Percentiles rank a stretch among this genome's conserved stretches.
Conservation (phyloP, 495 filamentous ascomycete genomes). For the Platismatia glauca region DNA sequence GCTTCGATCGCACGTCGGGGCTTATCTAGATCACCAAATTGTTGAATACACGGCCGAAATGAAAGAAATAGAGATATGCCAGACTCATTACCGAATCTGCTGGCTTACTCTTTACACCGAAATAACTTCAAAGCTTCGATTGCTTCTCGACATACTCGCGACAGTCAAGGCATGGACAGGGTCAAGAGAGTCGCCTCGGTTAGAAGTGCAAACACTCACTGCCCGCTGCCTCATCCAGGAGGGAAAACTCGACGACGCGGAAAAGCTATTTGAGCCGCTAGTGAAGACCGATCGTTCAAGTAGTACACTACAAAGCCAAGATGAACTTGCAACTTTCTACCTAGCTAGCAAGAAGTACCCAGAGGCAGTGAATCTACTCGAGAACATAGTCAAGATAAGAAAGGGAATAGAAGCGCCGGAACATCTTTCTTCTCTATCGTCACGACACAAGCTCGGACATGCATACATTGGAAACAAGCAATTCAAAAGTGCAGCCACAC, state of each 20-base stretch:
- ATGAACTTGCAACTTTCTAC: not conserved
- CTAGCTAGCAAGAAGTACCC: conserved; percentile 23
- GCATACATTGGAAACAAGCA: not conserved
- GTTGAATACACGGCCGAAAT: not conserved
- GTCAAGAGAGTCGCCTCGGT: conserved; percentile 6
- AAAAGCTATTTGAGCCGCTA: conserved; percentile 24
- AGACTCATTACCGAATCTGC: not conserved
- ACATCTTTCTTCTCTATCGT: conserved; percentile 12
- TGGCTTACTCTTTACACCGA: not conserved
- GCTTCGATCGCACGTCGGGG: not conserved
- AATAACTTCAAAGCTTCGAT: not conserved
- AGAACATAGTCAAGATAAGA: conserved; percentile 26
- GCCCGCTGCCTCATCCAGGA: conserved; percentile 23
- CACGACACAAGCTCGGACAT: not conserved
- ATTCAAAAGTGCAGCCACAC: not conserved
- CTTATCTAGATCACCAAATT: not conserved
- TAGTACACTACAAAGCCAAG: not conserved
- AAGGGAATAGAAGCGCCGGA: conserved; percentile 19
- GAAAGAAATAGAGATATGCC: not conserved
- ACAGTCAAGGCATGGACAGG: not conserved
- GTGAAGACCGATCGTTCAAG: conserved; percentile 20
- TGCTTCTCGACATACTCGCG: not conserved
- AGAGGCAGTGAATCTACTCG: conserved; percentile 15
- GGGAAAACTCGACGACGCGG: conserved; percentile 23
- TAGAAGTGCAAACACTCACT: conserved; percentile 27